These are phyloP conservation scores for Trichoderma gracile DNA, from an alignment of 2,329 filamentous ascomycete species.

Conservation along the genomic window DNA sequence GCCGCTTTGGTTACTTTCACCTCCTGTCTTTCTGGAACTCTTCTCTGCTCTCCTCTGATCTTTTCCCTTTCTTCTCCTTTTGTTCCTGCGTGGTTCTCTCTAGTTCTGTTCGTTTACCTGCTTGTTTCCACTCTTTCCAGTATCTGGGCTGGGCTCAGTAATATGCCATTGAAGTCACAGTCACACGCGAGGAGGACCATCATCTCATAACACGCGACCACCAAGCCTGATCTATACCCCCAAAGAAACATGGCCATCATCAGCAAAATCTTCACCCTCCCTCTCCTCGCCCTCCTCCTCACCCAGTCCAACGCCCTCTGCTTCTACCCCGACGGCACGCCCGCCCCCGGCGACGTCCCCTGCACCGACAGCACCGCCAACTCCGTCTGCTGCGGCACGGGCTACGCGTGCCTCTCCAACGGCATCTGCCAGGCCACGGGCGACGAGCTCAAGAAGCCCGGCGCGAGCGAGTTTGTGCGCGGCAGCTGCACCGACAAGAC, in stretches of 20 bases:
- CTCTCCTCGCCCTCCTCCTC: neutral
- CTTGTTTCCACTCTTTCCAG: neutral
- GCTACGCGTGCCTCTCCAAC: constrained; percentile 41
- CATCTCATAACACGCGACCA: neutral
- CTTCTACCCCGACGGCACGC: constrained; percentile 38
- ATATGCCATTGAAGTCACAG: constrained; percentile 1
- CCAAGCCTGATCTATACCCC: neutral
- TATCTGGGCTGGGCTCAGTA: constrained; percentile 1
- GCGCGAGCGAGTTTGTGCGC: constrained; percentile 34
- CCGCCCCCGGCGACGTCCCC: constrained; percentile 36
- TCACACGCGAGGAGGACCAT: neutral
- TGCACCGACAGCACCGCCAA: constrained; percentile 34
- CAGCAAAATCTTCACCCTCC: neutral
- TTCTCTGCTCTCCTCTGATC: neutral
- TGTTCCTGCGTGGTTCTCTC: neutral
- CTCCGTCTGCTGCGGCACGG: constrained; percentile 40
- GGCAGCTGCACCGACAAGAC: constrained; percentile 40
- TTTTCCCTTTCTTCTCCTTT: neutral
- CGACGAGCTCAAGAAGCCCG: constrained; percentile 29
- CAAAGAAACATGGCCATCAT: neutral
- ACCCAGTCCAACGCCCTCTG: constrained; percentile 27
- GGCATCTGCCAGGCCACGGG: constrained; percentile 38
- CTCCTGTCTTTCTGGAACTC: neutral
- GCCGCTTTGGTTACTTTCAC: neutral
- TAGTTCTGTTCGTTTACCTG: neutral